phyloP scores from a whole-genome alignment of 2,329 filamentous ascomycete genomes.

The Exophiala spinifera region DNA sequence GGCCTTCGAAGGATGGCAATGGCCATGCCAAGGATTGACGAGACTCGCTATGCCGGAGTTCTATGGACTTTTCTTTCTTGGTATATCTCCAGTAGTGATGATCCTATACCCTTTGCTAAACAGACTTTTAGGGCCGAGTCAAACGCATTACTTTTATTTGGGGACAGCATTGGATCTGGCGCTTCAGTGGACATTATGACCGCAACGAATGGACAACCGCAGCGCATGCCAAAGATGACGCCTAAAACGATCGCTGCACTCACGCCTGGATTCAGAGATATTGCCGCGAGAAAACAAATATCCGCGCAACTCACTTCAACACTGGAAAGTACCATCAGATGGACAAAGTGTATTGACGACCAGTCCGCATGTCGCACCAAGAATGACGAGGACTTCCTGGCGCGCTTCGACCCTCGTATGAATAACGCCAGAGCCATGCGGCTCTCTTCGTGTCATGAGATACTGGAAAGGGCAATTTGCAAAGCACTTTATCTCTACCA shows the following conservation, averaged over 20 bases:
- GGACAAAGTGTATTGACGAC: constrained; percentile 15
- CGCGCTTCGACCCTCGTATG: constrained; percentile 15
- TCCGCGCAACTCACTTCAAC: constrained; percentile 4
- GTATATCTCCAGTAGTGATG: constrained; percentile 1
- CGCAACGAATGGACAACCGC: constrained; percentile 1
- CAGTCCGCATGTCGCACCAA: background rate
- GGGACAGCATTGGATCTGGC: constrained; percentile 1
- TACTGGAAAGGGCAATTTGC: constrained; percentile 12
- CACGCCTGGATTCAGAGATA: constrained; percentile 13
- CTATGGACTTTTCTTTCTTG: constrained; percentile 17
- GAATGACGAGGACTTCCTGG: constrained; percentile 14
- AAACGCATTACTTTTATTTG: constrained; percentile 20
- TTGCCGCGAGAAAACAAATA: constrained; percentile 9
- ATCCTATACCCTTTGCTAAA: background rate
- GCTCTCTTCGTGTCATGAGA: constrained; percentile 5
- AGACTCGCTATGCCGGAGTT: constrained; percentile 4
- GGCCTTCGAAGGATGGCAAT: constrained; percentile 19
- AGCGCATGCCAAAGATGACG: constrained; percentile 4
- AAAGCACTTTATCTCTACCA: constrained; percentile 20
- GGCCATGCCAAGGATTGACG: background rate
- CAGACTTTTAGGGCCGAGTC: constrained; percentile 16
- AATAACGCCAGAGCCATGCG: constrained; percentile 17
- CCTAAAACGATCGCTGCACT: constrained; percentile 6
- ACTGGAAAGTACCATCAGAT: constrained; percentile 12
- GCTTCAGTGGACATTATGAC: background rate